Conservation (phyloP, 805 yeast species). For the Saccharomycopsis oosterbeekiorum region DNA sequence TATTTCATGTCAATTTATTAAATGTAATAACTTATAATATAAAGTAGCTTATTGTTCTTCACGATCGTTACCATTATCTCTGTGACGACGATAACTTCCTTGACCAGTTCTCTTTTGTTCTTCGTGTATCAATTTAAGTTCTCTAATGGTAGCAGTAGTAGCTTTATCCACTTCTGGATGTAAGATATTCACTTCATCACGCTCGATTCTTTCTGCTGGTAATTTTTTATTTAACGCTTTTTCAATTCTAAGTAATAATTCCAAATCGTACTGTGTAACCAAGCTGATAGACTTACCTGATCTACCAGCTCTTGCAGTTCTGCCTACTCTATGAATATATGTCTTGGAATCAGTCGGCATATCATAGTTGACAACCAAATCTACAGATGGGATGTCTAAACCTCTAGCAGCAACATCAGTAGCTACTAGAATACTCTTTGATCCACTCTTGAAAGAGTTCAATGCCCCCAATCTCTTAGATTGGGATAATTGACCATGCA, state of each 20-base stretch:
- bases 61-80: slow-evolving; percentile 11
- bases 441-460: slow-evolving; percentile 69
- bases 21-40: background rate
- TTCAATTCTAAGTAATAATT: slow-evolving; percentile 79
- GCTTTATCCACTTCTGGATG: slow-evolving; percentile 89
- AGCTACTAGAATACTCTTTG: slow-evolving; percentile 59
- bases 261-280: slow-evolving; percentile 92
- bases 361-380: slow-evolving; percentile 67
- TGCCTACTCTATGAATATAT: slow-evolving; percentile 81
- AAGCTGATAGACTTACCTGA: slow-evolving; percentile 80
- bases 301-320: slow-evolving; percentile 92
- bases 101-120: slow-evolving; percentile 12
- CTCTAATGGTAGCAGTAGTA: slow-evolving; percentile 68
- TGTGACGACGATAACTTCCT: slow-evolving; percentile 8
- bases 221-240: slow-evolving; percentile 74
- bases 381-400: slow-evolving; percentile 73
- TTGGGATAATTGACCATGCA: slow-evolving; percentile 87
- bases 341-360: slow-evolving; percentile 80
- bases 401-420: slow-evolving; percentile 90
- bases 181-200: slow-evolving; percentile 63
- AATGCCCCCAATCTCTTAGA: slow-evolving; percentile 76
- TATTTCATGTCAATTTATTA: background rate
- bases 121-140: slow-evolving; percentile 26
- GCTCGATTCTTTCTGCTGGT: slow-evolving; percentile 74
- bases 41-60: background rate